Evolutionary conservation across 1,139 yeast genomes (phyloP).

Genomic region (Arxiozyma heterogenica): DNA sequence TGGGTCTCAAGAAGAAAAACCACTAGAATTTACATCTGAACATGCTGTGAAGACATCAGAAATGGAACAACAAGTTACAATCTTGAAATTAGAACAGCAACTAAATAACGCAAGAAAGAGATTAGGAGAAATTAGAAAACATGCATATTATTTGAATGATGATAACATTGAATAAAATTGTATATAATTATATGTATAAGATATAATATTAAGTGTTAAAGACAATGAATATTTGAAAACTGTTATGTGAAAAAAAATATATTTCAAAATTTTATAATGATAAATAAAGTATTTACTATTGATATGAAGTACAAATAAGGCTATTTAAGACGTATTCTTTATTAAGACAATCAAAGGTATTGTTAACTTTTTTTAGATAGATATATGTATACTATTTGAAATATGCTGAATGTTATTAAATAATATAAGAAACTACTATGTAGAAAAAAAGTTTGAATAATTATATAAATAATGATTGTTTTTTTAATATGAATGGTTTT

Average conservation of each 20-base stretch:
- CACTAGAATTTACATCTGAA: constrained; percentile 61
- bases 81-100: constrained; percentile 64
- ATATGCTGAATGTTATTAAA: no score
- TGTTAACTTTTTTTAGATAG: no score
- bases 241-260: neutral
- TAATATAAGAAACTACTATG: no score
- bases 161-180: constrained; percentile 3
- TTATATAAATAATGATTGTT: no score
- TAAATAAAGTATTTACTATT: no score
- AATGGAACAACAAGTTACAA: constrained; percentile 92
- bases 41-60: constrained; percentile 82
- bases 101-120: constrained; percentile 54
- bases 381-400: no score
- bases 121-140: constrained; percentile 77
- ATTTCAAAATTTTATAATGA: no score
- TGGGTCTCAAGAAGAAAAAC: constrained; percentile 29
- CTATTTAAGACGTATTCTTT: no score
- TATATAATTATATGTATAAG: neutral
- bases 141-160: constrained; percentile 17
- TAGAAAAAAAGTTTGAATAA: no score
- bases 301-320: neutral
- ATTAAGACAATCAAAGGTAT: neutral
- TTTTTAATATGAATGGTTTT: no score
- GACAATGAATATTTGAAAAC: neutral
- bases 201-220: neutral